Base-by-base conservation (phyloP, 768 basidiomycete genomes). In the Amanita brunnescens region DNA sequence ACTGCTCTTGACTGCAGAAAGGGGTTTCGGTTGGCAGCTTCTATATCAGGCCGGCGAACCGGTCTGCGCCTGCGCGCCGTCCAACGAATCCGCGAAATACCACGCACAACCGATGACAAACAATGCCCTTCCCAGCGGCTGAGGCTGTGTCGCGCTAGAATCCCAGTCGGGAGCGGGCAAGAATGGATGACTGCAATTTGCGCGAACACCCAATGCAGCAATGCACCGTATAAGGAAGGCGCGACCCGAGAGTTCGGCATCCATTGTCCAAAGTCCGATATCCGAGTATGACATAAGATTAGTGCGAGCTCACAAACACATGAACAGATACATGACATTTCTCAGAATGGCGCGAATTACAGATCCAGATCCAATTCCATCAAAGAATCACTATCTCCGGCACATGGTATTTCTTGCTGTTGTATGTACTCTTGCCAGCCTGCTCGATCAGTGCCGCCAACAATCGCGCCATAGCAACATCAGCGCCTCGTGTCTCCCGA, bases 391-490 rank as follows among this genome's bases (percentile, higher is more conserved):
- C 66, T 54, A 70, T 67, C 50, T 70, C 67, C 50, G 67, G 66
- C n/a, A 67, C 65, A 47, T 65, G 80, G 69, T 90, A 89, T 62
- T 81, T 78, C 32, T 83, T 70, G 55, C 84, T 85, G 73, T 87
- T 78, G 78, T 94, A 96, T 10, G 88, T 81, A 63, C 83, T 83
- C 74, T 92, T 85, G 48, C 91, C 91, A 56, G 76, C 74, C 93
- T 96, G 6, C 34, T 44, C n/a, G 12, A 45, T 30, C 51, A 43
- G 24, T 37, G 21, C 6, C 42, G 24, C 50, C 51, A 49, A 35
- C 23, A 54, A n/a, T n/a, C n/a, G n/a, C n/a, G n/a, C n/a, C n/a
- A n/a, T n/a, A n/a, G n/a, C n/a, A n/a, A 53, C 46, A 46, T 30
- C 48, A 49, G 13, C 29, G 2, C 9, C 34, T 12, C 9, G 8